Percentiles rank a stretch among this genome's conserved stretches.
Conservation (phyloP, 169 alveolate genomes). For the Eimeria sp. region DNA sequence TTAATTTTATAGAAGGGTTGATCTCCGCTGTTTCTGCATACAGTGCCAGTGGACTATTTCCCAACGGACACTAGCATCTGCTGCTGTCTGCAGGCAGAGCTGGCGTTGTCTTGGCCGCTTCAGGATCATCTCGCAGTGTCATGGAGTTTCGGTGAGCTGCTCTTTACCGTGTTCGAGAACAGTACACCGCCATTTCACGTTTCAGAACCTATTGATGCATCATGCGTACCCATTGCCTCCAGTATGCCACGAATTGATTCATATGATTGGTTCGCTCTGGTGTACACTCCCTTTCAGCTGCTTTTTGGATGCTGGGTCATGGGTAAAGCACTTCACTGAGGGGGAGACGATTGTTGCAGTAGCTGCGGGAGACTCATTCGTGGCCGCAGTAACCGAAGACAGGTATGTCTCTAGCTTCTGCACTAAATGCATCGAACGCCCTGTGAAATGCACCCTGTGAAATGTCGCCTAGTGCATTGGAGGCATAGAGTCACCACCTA, state of each 20-base stretch:
- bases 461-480: not conserved
- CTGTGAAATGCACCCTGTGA: not conserved
- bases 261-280: not conserved
- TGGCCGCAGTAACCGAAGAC: conserved; percentile 68
- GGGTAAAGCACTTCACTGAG: conserved; percentile 75
- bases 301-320: conserved; percentile 54
- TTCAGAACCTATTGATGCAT: not conserved
- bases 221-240: not conserved
- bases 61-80: not conserved
- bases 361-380: conserved; percentile 77
- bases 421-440: not conserved
- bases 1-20: not conserved
- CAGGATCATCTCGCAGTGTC: conserved; percentile 44
- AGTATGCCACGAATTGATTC: not conserved
- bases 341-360: conserved; percentile 66
- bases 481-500: not conserved
- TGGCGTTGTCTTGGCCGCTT: conserved; percentile 53
- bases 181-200: not conserved
- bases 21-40: not conserved
- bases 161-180: not conserved
- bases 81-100: conserved; percentile 58
- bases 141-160: conserved; percentile 57
- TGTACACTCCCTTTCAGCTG: conserved; percentile 18
- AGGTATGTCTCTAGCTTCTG: not conserved
- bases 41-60: not conserved